Base-by-base conservation (phyloP, 208 protist genomes). In the Endotrypanum monterogeii region DNA sequence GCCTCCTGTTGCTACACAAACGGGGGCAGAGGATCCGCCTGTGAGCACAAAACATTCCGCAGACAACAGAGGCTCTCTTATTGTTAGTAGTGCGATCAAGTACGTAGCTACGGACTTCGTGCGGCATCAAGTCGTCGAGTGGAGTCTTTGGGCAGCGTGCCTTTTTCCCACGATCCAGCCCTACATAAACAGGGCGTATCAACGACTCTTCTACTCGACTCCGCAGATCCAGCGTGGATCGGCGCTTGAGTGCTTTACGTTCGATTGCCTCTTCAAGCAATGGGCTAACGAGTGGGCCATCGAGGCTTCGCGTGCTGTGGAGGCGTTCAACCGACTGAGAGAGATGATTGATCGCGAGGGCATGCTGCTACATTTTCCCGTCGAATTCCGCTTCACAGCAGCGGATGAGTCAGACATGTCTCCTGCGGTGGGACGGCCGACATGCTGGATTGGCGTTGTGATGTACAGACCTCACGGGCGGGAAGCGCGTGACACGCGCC, bases 391-490 rank as follows among this genome's bases (percentile, higher is more conserved):
- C 71, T 96, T 96, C 73, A 83, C 80, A 0, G 83, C 79, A 30
- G 68, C 78, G 0, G 91, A 96, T 61, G 56, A 50, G 51, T 85
- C 84, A 4, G 84, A 82, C 71, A 73, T 96, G 74, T 92, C 86
- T 3, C 91, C 91, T 1, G 83, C 83, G 0, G 70, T 80, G 50
- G 88, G 84, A 4, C 83, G 89, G 14, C 67, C 74, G 12, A 94
- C 86, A 46, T 96, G 91, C 75, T 96, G 89, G 88, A 87, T 96
- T 51, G 91, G 91, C 12, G 83, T 93, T n/a, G 88, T 96, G 35
- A 96, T 96, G 89, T 96, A 96, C 83, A 77, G 82, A 18, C 91
- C 87, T 5, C 78, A 83, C 39, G 69, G 72, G 11, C 61, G 54
- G 23, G 76, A 92, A 46, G 89, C 91, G 7, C 78, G 71, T 14